phyloP scores from a whole-genome alignment of 2,329 filamentous ascomycete species.

The Xylaria arbuscula region DNA sequence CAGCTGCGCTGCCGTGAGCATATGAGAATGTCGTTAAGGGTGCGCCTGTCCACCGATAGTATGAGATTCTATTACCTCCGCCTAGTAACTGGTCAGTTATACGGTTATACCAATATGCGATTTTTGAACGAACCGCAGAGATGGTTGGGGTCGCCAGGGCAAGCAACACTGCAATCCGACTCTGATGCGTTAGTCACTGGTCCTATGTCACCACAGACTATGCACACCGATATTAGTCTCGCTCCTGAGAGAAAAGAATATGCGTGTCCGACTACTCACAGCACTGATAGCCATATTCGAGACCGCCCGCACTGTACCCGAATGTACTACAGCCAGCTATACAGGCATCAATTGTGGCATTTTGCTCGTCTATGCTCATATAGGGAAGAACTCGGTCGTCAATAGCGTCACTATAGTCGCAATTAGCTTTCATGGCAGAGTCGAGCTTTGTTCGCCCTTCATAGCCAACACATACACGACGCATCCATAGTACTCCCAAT shows the following conservation, averaged over 20 bases:
- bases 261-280: constrained; percentile 44
- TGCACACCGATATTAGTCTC: constrained; percentile 9
- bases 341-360: constrained; percentile 56
- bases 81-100: constrained; percentile 26
- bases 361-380: constrained; percentile 53
- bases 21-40: constrained; percentile 62
- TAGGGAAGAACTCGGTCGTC: constrained; percentile 51
- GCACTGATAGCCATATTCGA: constrained; percentile 58
- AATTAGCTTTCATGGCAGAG: constrained; percentile 27
- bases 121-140: constrained; percentile 50
- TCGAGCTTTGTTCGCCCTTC: neutral
- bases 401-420: constrained; percentile 40
- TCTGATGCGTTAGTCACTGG: constrained; percentile 50
- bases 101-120: neutral
- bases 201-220: constrained; percentile 53
- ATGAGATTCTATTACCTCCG: constrained; percentile 58
- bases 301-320: constrained; percentile 57
- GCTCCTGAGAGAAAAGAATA: neutral
- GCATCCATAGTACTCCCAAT: constrained; percentile 43
- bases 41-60: constrained; percentile 60
- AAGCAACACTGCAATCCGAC: constrained; percentile 54
- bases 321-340: constrained; percentile 55
- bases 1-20: constrained; percentile 61
- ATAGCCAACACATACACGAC: constrained; percentile 30
- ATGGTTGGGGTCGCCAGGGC: constrained; percentile 51